Conservation (phyloP, 768 basidiomycete genomes). For the Zangia roseola region DNA sequence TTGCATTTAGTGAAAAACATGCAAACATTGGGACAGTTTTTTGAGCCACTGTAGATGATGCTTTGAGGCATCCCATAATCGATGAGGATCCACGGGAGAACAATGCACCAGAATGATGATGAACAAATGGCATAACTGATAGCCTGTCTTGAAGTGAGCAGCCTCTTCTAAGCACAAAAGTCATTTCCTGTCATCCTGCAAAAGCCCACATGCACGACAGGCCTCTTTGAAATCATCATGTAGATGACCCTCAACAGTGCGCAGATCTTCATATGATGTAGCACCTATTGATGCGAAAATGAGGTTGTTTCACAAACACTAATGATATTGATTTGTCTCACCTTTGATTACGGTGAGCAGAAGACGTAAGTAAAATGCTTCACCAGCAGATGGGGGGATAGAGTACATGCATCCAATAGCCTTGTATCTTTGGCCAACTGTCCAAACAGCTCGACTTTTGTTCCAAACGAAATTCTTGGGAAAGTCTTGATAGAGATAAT, state of each 20-base stretch:
- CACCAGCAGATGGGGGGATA: constrained; percentile 22
- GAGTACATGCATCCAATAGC: constrained; percentile 11
- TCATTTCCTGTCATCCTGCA: constrained; percentile 52
- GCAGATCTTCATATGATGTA: constrained; percentile 25
- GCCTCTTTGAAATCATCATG: constrained; percentile 38
- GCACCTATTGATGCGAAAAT: too few relatives aligned
- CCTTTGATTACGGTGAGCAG: constrained; percentile 37
- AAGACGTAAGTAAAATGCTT: constrained; percentile 39
- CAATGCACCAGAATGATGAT: constrained; percentile 38
- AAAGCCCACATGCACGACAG: constrained; percentile 31
- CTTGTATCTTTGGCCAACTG: constrained; percentile 24
- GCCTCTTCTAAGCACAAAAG: constrained; percentile 41
- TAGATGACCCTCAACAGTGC: constrained; percentile 21
- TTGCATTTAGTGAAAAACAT: too few relatives aligned
- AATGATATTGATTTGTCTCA: neutral
- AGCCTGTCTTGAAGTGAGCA: constrained; percentile 36
- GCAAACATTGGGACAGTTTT: too few relatives aligned
- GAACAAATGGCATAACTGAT: constrained; percentile 38
- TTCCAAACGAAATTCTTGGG: constrained; percentile 31
- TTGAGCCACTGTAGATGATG: too few relatives aligned
- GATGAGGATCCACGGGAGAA: constrained; percentile 30
- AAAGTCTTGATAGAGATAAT: constrained; percentile 35
- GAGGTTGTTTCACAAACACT: too few relatives aligned
- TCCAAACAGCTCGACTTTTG: constrained; percentile 23
- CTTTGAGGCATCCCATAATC: neutral